These are phyloP conservation scores for thale cress (Arabidopsis thaliana) DNA, from an alignment of 345 rosid genomes.

Conservation along the genomic window DNA sequence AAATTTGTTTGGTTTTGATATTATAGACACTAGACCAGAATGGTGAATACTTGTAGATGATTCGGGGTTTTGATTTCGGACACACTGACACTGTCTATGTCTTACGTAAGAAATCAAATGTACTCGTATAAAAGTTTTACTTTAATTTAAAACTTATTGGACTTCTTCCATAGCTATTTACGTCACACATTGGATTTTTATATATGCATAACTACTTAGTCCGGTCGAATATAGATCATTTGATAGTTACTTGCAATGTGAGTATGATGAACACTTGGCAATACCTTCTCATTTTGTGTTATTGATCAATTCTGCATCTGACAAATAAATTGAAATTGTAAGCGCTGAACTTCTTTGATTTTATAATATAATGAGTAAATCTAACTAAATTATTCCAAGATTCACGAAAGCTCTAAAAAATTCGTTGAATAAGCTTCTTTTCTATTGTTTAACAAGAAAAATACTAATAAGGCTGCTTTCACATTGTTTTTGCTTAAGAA, in stretches of 20 bases:
- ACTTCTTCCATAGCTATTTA: background rate
- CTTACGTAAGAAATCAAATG: too few relatives aligned
- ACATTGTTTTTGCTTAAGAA: background rate
- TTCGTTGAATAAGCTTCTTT: background rate
- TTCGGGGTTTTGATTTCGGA: too few relatives aligned
- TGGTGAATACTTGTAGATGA: too few relatives aligned
- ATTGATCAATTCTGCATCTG: conserved; percentile 1
- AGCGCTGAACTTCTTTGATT: conserved; percentile 12
- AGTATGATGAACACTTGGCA: conserved; percentile 9
- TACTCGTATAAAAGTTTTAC: too few relatives aligned
- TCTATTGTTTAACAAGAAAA: too few relatives aligned
- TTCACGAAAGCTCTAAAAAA: conserved; percentile 23
- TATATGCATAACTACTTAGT: background rate
- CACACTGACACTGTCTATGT: too few relatives aligned
- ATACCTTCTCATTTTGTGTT: background rate
- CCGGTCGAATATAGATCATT: background rate
- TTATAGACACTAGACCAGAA: too few relatives aligned
- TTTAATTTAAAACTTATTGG: too few relatives aligned
- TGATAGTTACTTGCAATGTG: background rate
- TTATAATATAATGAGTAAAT: background rate
- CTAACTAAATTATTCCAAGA: background rate
- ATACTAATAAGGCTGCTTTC: too few relatives aligned
- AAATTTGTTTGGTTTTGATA: background rate
- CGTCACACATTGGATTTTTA: conserved; percentile 4
- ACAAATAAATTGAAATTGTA: conserved; percentile 25